Percentiles rank a stretch among this genome's conserved stretches.
phyloP scores from a whole-genome alignment of 2,329 filamentous ascomycete genomes.

The Sarocladium kiliense region DNA sequence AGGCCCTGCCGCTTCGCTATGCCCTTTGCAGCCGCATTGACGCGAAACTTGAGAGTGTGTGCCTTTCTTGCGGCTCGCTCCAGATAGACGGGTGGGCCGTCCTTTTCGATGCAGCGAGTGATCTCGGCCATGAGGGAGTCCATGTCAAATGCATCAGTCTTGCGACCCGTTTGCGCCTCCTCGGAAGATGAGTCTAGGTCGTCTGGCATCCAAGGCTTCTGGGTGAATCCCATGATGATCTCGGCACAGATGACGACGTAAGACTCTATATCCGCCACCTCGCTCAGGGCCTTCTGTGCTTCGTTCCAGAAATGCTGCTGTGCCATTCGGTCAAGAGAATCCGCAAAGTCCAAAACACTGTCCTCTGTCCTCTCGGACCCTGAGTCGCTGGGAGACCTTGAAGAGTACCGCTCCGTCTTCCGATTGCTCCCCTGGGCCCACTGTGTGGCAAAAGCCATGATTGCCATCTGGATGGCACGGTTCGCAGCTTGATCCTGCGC shows the following conservation, averaged over 20 bases:
- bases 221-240: constrained; percentile 33
- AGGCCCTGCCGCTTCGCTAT: neutral
- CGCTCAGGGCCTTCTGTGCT: constrained; percentile 28
- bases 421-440: constrained; percentile 22
- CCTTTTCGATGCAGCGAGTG: constrained; percentile 22
- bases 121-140: constrained; percentile 24
- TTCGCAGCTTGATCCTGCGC: constrained; percentile 37
- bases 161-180: constrained; percentile 12
- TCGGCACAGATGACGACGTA: constrained; percentile 35
- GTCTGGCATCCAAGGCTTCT: constrained; percentile 22
- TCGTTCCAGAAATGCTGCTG: constrained; percentile 34
- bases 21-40: constrained; percentile 20
- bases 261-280: constrained; percentile 32
- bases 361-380: neutral
- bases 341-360: constrained; percentile 15
- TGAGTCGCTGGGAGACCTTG: constrained; percentile 3
- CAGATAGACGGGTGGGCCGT: constrained; percentile 24
- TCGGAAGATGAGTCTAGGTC: constrained; percentile 18
- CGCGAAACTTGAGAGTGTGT: constrained; percentile 29
- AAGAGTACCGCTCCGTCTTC: neutral
- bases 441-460: constrained; percentile 49
- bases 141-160: constrained; percentile 15
- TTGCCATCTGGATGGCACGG: constrained; percentile 40
- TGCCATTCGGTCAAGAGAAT: constrained; percentile 32
- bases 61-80: constrained; percentile 34